Evolutionary conservation across 345 rosid genomes (phyloP).

Genomic region (Barbarea vulgaris): DNA sequence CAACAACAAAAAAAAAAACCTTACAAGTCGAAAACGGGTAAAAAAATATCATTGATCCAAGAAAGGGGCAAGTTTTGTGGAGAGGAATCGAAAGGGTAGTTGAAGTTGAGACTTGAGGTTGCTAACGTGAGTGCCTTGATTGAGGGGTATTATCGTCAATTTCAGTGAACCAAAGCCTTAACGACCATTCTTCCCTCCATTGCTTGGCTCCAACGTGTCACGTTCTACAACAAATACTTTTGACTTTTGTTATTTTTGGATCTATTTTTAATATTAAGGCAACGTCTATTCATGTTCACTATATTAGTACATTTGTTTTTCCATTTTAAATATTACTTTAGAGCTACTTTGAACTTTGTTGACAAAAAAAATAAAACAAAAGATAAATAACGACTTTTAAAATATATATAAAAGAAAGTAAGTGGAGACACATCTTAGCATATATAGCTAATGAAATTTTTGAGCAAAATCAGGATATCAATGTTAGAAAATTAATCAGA

Average conservation of each 20-base stretch:
- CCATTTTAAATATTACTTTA: not conserved
- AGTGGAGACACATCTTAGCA: not conserved
- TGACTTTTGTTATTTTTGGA: conserved; percentile 27
- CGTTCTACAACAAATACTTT: conserved; percentile 34
- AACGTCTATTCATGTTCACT: conserved; percentile 37
- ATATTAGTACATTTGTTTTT: conserved; percentile 12
- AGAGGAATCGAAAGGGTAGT: conserved; percentile 26
- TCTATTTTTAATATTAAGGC: not conserved
- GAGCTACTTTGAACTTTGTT: conserved; percentile 3
- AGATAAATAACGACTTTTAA: not conserved
- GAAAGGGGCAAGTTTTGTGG: not conserved
- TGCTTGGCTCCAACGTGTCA: conserved; percentile 37
- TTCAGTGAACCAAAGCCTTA: not conserved
- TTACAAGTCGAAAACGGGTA: not conserved
- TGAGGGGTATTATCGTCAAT: conserved; percentile 12
- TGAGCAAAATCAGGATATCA: conserved; percentile 3
- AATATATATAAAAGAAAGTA: not conserved
- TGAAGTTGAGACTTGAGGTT: conserved; percentile 10
- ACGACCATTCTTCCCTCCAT: conserved; percentile 27
- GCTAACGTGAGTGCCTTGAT: conserved; percentile 42
- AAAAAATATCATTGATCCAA: not conserved
- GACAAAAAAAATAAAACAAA: not conserved
- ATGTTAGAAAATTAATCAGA: not conserved
- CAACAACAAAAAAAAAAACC: no score
- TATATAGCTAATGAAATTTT: not conserved